These are phyloP conservation scores for Trypanosoma cruzi DNA, from an alignment of 208 protist genomes.

Conservation along the genomic window DNA sequence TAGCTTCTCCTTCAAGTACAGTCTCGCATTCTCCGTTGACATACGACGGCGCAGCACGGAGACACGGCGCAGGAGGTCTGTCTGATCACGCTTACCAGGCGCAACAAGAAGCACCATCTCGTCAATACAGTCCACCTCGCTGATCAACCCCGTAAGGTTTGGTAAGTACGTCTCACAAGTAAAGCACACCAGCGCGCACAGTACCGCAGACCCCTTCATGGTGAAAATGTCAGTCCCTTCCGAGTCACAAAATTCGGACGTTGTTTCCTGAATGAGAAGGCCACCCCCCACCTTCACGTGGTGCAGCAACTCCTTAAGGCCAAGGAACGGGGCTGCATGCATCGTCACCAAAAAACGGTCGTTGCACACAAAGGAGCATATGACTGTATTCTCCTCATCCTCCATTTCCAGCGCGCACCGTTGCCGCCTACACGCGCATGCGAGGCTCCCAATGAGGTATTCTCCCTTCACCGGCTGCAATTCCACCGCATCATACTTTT, in stretches of 20 bases:
- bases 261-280: background rate
- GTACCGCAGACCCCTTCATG: slow-evolving; percentile 18
- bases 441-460: slow-evolving; percentile 59
- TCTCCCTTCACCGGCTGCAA: slow-evolving; percentile 44
- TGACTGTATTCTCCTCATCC: slow-evolving; percentile 40
- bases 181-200: slow-evolving; percentile 64
- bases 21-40: slow-evolving; percentile 42
- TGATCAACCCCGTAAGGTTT: slow-evolving; percentile 68
- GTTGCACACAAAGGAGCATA: slow-evolving; percentile 67
- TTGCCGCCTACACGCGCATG: slow-evolving; percentile 38
- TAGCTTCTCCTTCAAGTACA: slow-evolving; percentile 84
- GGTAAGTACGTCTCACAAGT: slow-evolving; percentile 69
- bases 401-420: slow-evolving; percentile 30
- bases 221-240: background rate
- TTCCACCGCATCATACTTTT: slow-evolving; percentile 67
- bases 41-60: slow-evolving; percentile 80
- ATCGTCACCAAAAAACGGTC: slow-evolving; percentile 60
- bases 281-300: slow-evolving; percentile 36
- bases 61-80: slow-evolving; percentile 80
- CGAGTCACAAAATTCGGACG: background rate
- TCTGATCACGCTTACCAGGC: slow-evolving; percentile 76
- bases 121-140: slow-evolving; percentile 84
- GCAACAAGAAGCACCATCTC: slow-evolving; percentile 90
- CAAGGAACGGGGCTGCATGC: slow-evolving; percentile 57
- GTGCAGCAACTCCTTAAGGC: slow-evolving; percentile 54